Base-by-base conservation (phyloP, 345 rosid species). In the Aquilaria malaccensis region DNA sequence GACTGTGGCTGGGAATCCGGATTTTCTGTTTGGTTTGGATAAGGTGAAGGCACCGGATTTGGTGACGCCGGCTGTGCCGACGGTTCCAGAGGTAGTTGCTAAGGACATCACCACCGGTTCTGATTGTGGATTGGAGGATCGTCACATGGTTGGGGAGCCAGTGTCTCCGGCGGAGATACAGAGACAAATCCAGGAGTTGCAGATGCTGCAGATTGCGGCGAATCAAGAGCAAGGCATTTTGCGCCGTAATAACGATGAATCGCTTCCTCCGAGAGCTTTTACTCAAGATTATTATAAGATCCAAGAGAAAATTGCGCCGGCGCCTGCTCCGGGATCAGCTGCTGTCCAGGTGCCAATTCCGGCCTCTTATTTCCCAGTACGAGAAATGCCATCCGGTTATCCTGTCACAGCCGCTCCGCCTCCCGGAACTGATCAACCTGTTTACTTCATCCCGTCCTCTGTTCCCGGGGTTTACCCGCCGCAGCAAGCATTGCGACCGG, bases 11-110 rank as follows among this genome's bases (percentile, higher is more conserved):
- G 64, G 45, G 2, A 80, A 71, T 69, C 76, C 81, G 15, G 85
- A 85, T 43, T 78, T 74, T 50, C 71, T 85, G 10, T 80, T 78
- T 53, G 85, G 84, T 2, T 67, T 82, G 30, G 90, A 84, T 53
- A 84, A 81, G 62, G 75, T 72, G 47, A 59, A 77, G 31, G 45
- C 72, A 43, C 61, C 65, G 2, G 69, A 72, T 47, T 58, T 73
- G 10, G 67, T 50, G n/a, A 51, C 64, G 49, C 64, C 72, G 7
- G 55, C 70, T 11, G 71, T 59, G 33, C 64, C 76, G 51, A 58
- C 61, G 33, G 60, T 64, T 7, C 62, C 71, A 52, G 80, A 73
- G 62, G 70, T 65, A 46, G 64, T 58, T 15, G 55, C 48, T 1
- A 73, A 63, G 58, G 85, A 70, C 47, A 65, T 63, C 10, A 37